Percentiles rank a stretch among this genome's conserved stretches.
Conservation (phyloP, 306 rosid genomes). For the Sophora flavescens region DNA sequence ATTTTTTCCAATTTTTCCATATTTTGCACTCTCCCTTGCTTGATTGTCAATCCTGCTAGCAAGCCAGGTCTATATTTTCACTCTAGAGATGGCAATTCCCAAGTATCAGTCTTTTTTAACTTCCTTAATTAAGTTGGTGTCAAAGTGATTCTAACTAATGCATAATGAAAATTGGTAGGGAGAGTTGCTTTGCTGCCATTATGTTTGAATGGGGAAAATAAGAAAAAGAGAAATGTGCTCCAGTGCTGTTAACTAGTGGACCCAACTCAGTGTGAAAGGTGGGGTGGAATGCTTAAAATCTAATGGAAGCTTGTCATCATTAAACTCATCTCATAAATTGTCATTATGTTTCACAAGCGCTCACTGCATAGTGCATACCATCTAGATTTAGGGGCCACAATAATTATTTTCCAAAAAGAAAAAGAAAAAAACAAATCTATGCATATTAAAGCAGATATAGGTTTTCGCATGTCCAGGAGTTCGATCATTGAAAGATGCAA, state of each 20-base stretch:
- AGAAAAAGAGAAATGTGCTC: not conserved
- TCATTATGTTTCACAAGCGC: constrained; percentile 48
- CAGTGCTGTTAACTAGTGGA: constrained; percentile 38
- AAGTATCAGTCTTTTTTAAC: not conserved
- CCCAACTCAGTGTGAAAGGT: constrained; percentile 33
- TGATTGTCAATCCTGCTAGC: constrained; percentile 15
- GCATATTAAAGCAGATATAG: constrained; percentile 30
- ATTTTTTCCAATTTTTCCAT: not conserved
- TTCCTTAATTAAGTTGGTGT: not conserved
- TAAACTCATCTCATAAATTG: constrained; percentile 46
- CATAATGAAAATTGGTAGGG: constrained; percentile 37
- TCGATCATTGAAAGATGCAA: too few species aligned
- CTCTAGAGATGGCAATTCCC: constrained; percentile 27
- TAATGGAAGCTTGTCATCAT: constrained; percentile 48
- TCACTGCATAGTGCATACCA: constrained; percentile 23
- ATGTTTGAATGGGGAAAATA: constrained; percentile 31
- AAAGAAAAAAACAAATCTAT: not conserved
- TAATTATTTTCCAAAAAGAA: not conserved
- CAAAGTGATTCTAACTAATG: constrained; percentile 8
- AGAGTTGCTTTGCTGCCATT: not conserved
- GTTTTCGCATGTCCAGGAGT: too few species aligned
- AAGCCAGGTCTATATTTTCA: constrained; percentile 14
- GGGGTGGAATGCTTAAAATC: constrained; percentile 45
- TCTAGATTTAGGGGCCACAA: constrained; percentile 45
- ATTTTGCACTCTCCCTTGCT: not conserved